Evolutionary conservation across 1,139 yeast species (phyloP), one percentile per base, ranked within the genome.

Genomic region (Nematodospora anomalae): DNA sequence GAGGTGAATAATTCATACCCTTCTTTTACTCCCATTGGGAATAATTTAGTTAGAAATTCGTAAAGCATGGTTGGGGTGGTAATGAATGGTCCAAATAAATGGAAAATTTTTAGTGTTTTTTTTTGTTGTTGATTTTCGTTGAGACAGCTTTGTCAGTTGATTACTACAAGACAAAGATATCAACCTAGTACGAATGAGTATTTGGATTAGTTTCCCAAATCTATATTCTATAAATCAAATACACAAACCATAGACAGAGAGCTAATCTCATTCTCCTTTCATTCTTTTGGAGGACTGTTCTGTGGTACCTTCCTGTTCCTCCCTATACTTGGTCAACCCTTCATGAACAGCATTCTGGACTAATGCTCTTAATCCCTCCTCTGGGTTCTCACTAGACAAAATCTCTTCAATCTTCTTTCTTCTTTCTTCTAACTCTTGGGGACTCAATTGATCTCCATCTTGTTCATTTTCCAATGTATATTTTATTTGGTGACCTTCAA

Each of bases 311-410:
- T 43, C 52, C 11, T 45, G 42, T 22, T 51, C 57, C 11, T 43
- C 49, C 22, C 52, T 51, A 49, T 52, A 62, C 36, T 62, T 53
- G 16, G 58, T 49, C 59, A 70, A 49, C 1, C 75, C 75, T 40
- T 74, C 74, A 31, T 80, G 76, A 11, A 88, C 82, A 14, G 85
- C 80, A 15, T 74, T 75, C 44, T 77, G 68, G 32, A 89, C 77
- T 51, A 83, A 78, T 32, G 78, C 79, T 51, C 85, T 76, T 37
- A 90, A 67, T 16, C 80, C 86, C 47, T 81, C 92, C 50, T 86
- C 92, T 1, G 92, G 83, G 46, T 83, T 79, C 8, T 85, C 92
- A 43, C 94, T 78, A 43, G 76, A 74, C 49, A 89, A 74, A 18
- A 90, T 86, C 30, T 74, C 76, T 52, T 84, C 88, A 23, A 90